Evolutionary conservation across 176 grass and related monocot genomes (phyloP).

Genomic region (Neostapfia colusana): DNA sequence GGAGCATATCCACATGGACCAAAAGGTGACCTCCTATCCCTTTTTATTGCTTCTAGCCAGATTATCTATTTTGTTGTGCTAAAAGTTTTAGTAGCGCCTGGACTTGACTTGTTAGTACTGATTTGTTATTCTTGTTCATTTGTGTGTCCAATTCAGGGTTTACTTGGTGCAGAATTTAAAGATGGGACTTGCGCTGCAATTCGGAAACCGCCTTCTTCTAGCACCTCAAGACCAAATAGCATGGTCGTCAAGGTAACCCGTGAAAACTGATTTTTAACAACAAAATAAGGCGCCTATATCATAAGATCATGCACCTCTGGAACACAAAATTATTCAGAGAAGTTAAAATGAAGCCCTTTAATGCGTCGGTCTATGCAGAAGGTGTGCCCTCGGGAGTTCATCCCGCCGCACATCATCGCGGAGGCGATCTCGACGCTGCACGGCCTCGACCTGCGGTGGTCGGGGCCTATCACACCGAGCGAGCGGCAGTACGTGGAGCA

Average conservation of each 20-base stretch:
- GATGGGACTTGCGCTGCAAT: conserved; percentile 23
- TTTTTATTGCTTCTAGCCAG: not conserved
- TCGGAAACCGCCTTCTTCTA: conserved; percentile 26
- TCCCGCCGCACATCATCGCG: conserved; percentile 68
- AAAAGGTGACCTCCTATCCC: conserved; percentile 29
- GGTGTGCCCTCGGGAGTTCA: conserved; percentile 66
- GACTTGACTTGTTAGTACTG: not conserved
- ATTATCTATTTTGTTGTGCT: not conserved
- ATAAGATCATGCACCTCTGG: not conserved
- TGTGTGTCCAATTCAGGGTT: not conserved
- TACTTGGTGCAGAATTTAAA: conserved; percentile 41
- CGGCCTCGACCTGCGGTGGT: conserved; percentile 69
- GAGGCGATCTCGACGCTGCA: conserved; percentile 72
- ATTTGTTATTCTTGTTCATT: not conserved
- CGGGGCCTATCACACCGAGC: conserved; percentile 63
- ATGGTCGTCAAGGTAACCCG: conserved; percentile 66
- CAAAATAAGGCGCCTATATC: too few relatives aligned
- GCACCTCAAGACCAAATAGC: conserved; percentile 58
- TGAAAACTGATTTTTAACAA: not conserved
- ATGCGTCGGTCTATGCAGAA: conserved; percentile 57
- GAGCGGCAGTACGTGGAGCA: conserved; percentile 70
- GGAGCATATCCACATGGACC: conserved; percentile 48
- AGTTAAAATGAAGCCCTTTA: not conserved
- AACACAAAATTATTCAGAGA: not conserved
- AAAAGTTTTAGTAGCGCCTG: not conserved